Conservation (phyloP, 805 yeast species). For the Yamadazyma endophytica region DNA sequence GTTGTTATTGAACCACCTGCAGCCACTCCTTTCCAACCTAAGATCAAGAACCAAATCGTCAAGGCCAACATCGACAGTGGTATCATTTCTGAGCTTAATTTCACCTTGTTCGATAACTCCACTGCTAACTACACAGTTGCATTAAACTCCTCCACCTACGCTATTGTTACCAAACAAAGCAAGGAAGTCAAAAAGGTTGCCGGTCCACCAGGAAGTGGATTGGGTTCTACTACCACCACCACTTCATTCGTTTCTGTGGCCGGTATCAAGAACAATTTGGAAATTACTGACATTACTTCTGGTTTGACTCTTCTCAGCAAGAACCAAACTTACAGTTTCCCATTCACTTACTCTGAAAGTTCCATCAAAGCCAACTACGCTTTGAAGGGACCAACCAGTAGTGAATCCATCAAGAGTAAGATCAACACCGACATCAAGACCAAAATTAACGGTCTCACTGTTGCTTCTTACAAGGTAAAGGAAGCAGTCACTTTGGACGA, state of each 20-base stretch:
- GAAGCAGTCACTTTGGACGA: constrained; percentile 9
- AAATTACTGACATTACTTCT: constrained; percentile 6
- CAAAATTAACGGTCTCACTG: constrained; percentile 8
- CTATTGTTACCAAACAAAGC: constrained; percentile 11
- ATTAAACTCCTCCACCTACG: constrained; percentile 11
- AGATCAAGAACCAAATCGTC: constrained; percentile 16
- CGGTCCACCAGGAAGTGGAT: constrained; percentile 14
- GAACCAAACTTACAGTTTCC: constrained; percentile 7
- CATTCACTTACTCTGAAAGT: constrained; percentile 9
- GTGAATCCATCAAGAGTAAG: constrained; percentile 1
- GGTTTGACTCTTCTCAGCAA: constrained; percentile 4
- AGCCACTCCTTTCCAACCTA: constrained; percentile 16
- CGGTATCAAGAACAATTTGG: constrained; percentile 6
- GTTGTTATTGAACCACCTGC: constrained; percentile 19
- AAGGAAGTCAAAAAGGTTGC: constrained; percentile 5
- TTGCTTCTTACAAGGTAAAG: constrained; percentile 7
- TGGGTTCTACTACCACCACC: constrained; percentile 7
- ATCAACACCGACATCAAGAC: constrained; percentile 7
- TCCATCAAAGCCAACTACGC: constrained; percentile 5
- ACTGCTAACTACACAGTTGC: constrained; percentile 14
- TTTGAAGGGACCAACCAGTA: constrained; percentile 5
- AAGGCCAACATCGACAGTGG: constrained; percentile 13
- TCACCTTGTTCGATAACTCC: constrained; percentile 19
- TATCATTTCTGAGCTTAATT: constrained; percentile 17
- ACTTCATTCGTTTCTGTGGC: constrained; percentile 4